Conservation (phyloP, 2,329 filamentous ascomycete species). For the Onygenales sp. region DNA sequence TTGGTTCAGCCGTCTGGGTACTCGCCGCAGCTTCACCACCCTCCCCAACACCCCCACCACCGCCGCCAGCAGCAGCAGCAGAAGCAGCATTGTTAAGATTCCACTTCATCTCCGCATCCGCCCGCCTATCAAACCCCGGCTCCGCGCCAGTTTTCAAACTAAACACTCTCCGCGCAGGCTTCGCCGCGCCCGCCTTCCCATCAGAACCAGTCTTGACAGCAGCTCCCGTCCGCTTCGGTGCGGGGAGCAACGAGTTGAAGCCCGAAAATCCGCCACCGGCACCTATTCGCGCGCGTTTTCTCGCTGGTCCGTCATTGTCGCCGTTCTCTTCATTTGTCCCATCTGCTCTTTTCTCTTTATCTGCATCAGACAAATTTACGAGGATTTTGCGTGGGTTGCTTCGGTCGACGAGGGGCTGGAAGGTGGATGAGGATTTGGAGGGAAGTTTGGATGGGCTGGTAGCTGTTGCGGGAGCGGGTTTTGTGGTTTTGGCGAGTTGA, state of each 20-base stretch:
- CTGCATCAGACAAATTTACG: conserved; percentile 60
- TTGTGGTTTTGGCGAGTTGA: conserved; percentile 19
- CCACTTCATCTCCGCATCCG: conserved; percentile 31
- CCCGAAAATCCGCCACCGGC: conserved; percentile 62
- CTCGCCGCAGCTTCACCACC: conserved; percentile 8
- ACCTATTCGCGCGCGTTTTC: conserved; percentile 60
- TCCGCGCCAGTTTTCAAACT: conserved; percentile 74
- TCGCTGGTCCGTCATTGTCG: conserved; percentile 48
- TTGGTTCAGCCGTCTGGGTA: conserved; percentile 14
- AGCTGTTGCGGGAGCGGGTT: background rate
- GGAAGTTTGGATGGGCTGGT: background rate
- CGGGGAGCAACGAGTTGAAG: conserved; percentile 77
- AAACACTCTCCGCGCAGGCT: conserved; percentile 47
- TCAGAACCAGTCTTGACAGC: conserved; percentile 6
- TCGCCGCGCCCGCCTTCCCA: conserved; percentile 21
- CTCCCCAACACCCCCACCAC: conserved; percentile 45
- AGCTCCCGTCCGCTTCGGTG: conserved; percentile 55
- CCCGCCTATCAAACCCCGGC: conserved; percentile 66
- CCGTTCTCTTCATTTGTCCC: conserved; percentile 29
- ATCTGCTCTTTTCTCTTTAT: conserved; percentile 25
- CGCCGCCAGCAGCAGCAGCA: conserved; percentile 48
- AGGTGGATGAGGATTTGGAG: conserved; percentile 25
- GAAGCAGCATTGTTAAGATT: conserved; percentile 19
- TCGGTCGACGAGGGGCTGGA: conserved; percentile 73
- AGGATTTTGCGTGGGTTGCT: conserved; percentile 75